Evolutionary conservation across 2,329 filamentous ascomycete genomes (phyloP).

Genomic region (Microcera coccophila): DNA sequence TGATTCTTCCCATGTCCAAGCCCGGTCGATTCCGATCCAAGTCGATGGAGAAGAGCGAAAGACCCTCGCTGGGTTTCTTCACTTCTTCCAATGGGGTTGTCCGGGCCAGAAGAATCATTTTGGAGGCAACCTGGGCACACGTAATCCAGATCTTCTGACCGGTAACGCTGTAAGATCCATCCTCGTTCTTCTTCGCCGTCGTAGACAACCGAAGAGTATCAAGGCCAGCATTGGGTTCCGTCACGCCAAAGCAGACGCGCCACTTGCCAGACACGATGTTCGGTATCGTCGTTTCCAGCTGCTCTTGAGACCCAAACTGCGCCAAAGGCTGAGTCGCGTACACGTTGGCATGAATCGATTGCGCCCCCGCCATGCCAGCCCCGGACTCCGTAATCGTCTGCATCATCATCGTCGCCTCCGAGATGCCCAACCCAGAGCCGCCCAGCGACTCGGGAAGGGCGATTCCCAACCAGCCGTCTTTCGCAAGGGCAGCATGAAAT

Average conservation of each 20-base stretch:
- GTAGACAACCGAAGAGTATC: conserved; percentile 72
- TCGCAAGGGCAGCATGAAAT: conserved; percentile 70
- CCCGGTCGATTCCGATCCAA: conserved; percentile 58
- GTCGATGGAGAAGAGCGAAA: conserved; percentile 78
- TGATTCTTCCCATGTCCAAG: conserved; percentile 66
- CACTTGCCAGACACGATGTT: conserved; percentile 68
- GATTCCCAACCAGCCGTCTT: conserved; percentile 77
- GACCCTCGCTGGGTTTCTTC: conserved; percentile 65
- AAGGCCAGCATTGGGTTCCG: conserved; percentile 76
- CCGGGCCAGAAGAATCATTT: conserved; percentile 79
- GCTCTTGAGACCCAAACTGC: conserved; percentile 64
- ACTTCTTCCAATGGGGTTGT: conserved; percentile 67
- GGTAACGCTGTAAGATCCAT: conserved; percentile 61
- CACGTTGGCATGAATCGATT: conserved; percentile 62
- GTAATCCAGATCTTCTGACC: conserved; percentile 92
- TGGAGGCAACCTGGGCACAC: conserved; percentile 73
- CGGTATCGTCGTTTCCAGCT: conserved; percentile 61
- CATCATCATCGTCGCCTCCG: conserved; percentile 83
- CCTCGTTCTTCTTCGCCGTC: conserved; percentile 49
- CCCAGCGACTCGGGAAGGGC: conserved; percentile 71
- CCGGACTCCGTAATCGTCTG: conserved; percentile 76
- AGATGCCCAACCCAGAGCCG: conserved; percentile 71
- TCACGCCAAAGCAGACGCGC: conserved; percentile 77
- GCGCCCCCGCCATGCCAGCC: conserved; percentile 70
- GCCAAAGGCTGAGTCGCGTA: conserved; percentile 74